Percentiles rank a stretch among this genome's conserved stretches.
phyloP scores from a whole-genome alignment of 805 yeast species.

The Barnettozyma salicaria region DNA sequence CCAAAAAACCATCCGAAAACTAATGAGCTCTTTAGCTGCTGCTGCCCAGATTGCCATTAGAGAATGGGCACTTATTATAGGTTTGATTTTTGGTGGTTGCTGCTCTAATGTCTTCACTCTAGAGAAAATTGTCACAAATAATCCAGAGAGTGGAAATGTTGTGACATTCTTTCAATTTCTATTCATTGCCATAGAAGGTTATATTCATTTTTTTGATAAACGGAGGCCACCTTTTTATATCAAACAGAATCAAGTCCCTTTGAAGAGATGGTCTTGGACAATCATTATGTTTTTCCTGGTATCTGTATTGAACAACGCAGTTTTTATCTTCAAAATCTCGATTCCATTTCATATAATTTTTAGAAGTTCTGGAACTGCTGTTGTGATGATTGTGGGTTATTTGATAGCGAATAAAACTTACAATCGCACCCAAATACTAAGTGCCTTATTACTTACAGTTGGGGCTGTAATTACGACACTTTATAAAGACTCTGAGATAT shows the following conservation, averaged over 20 bases:
- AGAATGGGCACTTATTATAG: slow-evolving; percentile 15
- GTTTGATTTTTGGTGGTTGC: slow-evolving; percentile 60
- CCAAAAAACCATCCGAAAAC: slow-evolving; percentile 46
- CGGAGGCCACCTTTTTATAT: slow-evolving; percentile 28
- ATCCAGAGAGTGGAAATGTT: slow-evolving; percentile 38
- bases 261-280: slow-evolving; percentile 37
- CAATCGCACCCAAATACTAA: slow-evolving; percentile 36
- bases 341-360: slow-evolving; percentile 63
- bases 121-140: slow-evolving; percentile 42
- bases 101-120: slow-evolving; percentile 60
- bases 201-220: slow-evolving; percentile 30
- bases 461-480: slow-evolving; percentile 46
- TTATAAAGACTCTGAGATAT: slow-evolving; percentile 27
- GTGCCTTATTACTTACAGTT: slow-evolving; percentile 44
- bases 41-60: slow-evolving; percentile 12
- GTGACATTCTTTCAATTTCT: slow-evolving; percentile 54
- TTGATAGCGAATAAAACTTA: slow-evolving; percentile 41
- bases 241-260: slow-evolving; percentile 35
- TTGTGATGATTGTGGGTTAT: slow-evolving; percentile 52
- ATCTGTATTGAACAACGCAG: slow-evolving; percentile 50
- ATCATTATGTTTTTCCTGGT: slow-evolving; percentile 45
- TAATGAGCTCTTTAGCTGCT: slow-evolving; percentile 10
- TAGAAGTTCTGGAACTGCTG: slow-evolving; percentile 55
- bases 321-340: slow-evolving; percentile 48
- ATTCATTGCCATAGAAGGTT: slow-evolving; percentile 42